Base-by-base conservation (phyloP, 1,139 yeast genomes). In the Magnusiomyces sp. region DNA sequence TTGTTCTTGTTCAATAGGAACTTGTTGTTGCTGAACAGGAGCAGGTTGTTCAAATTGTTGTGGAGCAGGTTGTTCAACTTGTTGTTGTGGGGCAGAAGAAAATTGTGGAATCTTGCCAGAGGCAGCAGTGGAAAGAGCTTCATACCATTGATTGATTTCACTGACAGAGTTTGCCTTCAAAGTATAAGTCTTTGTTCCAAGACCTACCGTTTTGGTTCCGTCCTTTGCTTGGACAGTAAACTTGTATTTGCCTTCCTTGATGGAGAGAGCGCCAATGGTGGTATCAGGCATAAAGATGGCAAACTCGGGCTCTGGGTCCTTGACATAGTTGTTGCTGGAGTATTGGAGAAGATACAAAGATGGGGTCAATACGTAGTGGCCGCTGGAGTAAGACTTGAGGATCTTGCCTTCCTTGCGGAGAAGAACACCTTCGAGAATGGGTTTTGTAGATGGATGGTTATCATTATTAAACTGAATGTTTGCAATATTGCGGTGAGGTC, bases 261-360 rank as follows among this genome's bases (percentile, higher is more conserved):
- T 54, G 4, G 67, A 59, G 16, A 70, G 62, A 2, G 68, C 65
- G 20, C 74, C 74, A 17, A 74, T 53, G 39, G 64, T 58, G 47
- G 74, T 64, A 27, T 73, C 79, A 5, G 80, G 79, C 45, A 76
- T 59, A 55, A 70, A 75, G 29, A 76, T 58, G 33, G 74, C 70
- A 51, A 73, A 58, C 42, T 71, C 70, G 7, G 80, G 79, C 14
- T 64, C 64, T 9, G 75, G 65, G 54, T 73, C 76, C 49, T 61
- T 62, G 43, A 65, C 59, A 45, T 61, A 62, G 40, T 74, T 71
- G 54, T 70, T 66, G 13, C 75, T 65, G 53, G 70, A 70, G 63
- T 72, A 76, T 56, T 73, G 75, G 53, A 72, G 73, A 43, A 76
- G 58, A 60, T 66, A 74, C 33, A 71, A 65, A 0, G 75, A 55